phyloP scores from a whole-genome alignment of 768 basidiomycete genomes.

The Multifurca ochricompacta region DNA sequence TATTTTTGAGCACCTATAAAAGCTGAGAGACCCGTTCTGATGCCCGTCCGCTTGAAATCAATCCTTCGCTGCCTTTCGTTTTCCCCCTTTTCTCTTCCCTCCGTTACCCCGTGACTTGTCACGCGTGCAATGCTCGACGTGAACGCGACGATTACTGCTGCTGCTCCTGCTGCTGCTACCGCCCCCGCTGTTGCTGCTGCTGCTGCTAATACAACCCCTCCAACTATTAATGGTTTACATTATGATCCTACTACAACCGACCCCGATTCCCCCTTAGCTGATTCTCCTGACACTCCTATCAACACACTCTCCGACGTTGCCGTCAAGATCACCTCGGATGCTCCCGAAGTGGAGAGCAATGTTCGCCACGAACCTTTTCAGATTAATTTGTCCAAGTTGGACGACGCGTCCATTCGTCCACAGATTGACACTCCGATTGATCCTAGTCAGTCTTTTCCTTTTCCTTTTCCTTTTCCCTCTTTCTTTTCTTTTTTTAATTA shows the following conservation, averaged over 20 bases:
- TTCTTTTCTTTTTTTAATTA: slow-evolving; percentile 18
- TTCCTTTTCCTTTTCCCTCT: slow-evolving; percentile 21
- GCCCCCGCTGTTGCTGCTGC: slow-evolving; percentile 22
- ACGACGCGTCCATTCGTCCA: slow-evolving; percentile 39
- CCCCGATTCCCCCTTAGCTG: slow-evolving; percentile 28
- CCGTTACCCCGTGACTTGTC: slow-evolving; percentile 54
- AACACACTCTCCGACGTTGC: slow-evolving; percentile 41
- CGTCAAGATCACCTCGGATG: slow-evolving; percentile 58
- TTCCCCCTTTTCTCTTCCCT: slow-evolving; percentile 23
- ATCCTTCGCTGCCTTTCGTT: slow-evolving; percentile 44
- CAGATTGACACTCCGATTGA: slow-evolving; percentile 39
- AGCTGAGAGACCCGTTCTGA: slow-evolving; percentile 54
- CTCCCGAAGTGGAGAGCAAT: slow-evolving; percentile 58
- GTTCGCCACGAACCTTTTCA: slow-evolving; percentile 53
- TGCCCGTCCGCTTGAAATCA: slow-evolving; percentile 61
- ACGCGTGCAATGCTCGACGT: slow-evolving; percentile 65
- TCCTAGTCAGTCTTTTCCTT: slow-evolving; percentile 37
- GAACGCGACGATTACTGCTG: slow-evolving; percentile 25
- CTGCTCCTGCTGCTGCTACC: slow-evolving; percentile 22
- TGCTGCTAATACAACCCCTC: slow-evolving; percentile 23
- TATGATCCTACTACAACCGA: slow-evolving; percentile 9
- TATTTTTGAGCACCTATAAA: slow-evolving; percentile 77
- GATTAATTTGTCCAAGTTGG: slow-evolving; percentile 38
- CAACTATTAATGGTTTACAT: slow-evolving; percentile 21
- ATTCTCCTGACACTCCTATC: slow-evolving; percentile 57